These are phyloP conservation scores for Psilocybe cyanescens DNA, from an alignment of 768 basidiomycete genomes.

Conservation along the genomic window DNA sequence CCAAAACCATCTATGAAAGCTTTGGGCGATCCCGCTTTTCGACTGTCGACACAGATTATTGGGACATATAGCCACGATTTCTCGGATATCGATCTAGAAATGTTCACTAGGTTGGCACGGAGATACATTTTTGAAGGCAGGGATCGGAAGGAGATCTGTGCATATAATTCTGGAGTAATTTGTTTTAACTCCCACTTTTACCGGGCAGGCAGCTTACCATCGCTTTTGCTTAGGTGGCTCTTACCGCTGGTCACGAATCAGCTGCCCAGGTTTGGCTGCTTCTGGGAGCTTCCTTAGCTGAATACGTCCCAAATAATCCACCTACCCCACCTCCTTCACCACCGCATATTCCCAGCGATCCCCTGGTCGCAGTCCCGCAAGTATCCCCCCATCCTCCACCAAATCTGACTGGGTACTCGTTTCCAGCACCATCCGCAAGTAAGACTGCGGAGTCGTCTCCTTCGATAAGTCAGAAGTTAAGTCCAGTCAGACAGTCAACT, in stretches of 20 bases:
- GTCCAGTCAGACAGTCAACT: slow-evolving; percentile 21
- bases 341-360: slow-evolving; percentile 10
- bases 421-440: slow-evolving; percentile 14
- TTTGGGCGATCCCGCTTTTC: slow-evolving; percentile 58
- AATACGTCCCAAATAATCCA: slow-evolving; percentile 45
- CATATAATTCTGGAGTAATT: slow-evolving; percentile 58
- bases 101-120: slow-evolving; percentile 64
- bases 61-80: slow-evolving; percentile 51
- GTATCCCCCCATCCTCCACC: slow-evolving; percentile 19
- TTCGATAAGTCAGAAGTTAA: slow-evolving; percentile 11
- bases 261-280: slow-evolving; percentile 73
- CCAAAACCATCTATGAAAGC: slow-evolving; percentile 50
- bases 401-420: slow-evolving; percentile 13
- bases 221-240: slow-evolving; percentile 48
- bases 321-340: slow-evolving; percentile 29
- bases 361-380: slow-evolving; percentile 8
- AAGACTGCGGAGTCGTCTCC: slow-evolving; percentile 11
- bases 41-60: slow-evolving; percentile 58
- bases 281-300: slow-evolving; percentile 57
- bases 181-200: slow-evolving; percentile 5
- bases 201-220: background rate
- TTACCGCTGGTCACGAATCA: slow-evolving; percentile 55
- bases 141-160: slow-evolving; percentile 53
- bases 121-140: slow-evolving; percentile 59
- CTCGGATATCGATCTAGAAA: slow-evolving; percentile 43